Evolutionary conservation across 371 early-diverging fungal genomes (phyloP).

Genomic region (Mortierella sp.): DNA sequence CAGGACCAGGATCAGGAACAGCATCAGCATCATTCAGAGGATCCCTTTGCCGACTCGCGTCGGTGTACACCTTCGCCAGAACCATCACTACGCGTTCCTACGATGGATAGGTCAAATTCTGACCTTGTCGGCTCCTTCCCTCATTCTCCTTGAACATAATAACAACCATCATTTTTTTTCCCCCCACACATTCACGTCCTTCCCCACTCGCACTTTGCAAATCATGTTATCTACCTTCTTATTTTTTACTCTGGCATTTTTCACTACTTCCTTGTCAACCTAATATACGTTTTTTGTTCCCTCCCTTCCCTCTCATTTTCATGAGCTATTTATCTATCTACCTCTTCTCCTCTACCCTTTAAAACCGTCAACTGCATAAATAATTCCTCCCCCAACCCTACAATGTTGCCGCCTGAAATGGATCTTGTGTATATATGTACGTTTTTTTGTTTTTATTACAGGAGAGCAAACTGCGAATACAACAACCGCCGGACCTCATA

Average conservation of each 20-base stretch:
- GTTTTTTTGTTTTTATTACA: slow-evolving; percentile 45
- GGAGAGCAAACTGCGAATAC: slow-evolving; percentile 72
- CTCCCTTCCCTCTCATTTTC: neutral
- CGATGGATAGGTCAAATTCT: neutral
- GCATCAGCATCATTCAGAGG: neutral
- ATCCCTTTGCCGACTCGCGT: slow-evolving; percentile 40
- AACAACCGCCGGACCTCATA: slow-evolving; percentile 62
- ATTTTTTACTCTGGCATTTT: neutral
- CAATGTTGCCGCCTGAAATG: neutral
- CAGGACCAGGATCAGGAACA: neutral
- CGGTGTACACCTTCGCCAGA: neutral
- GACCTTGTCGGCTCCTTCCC: neutral
- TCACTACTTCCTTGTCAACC: neutral
- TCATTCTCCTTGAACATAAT: neutral
- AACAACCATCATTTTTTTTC: neutral
- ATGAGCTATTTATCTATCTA: no score
- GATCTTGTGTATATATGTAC: neutral
- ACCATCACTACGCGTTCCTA: neutral
- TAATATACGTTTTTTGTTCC: neutral
- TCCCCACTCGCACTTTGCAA: neutral
- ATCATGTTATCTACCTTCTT: neutral
- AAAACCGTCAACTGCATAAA: neutral
- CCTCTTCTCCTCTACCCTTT: neutral
- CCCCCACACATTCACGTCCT: neutral
- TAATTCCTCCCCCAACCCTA: neutral